Evolutionary conservation across 352 stramenopile species (phyloP).

Genomic region (Globisporangium paroecandrum): DNA sequence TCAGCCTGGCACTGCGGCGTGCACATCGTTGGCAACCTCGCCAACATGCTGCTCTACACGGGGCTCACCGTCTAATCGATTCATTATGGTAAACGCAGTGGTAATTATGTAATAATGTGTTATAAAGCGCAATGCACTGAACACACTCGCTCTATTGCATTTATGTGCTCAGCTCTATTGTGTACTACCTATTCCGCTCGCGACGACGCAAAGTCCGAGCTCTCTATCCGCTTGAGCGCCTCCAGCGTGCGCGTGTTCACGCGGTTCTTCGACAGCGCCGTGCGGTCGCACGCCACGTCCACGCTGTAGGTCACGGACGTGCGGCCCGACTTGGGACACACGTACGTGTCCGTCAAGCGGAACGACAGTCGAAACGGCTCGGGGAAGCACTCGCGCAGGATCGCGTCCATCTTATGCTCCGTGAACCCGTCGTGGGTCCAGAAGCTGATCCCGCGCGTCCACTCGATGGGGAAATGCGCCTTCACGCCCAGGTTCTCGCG

Average conservation of each 20-base stretch:
- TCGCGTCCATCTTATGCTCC: conserved; percentile 38
- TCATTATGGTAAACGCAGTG: neutral
- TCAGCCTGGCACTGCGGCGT: conserved; percentile 79
- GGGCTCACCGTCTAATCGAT: conserved; percentile 39
- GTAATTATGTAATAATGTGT: neutral
- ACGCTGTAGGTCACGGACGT: conserved; percentile 64
- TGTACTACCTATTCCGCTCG: conserved; percentile 24
- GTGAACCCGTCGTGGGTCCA: conserved; percentile 65
- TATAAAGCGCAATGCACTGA: neutral
- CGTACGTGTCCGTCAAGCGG: conserved; percentile 58
- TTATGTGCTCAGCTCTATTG: neutral
- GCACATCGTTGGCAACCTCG: conserved; percentile 72
- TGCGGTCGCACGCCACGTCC: conserved; percentile 30
- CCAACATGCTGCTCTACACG: conserved; percentile 75
- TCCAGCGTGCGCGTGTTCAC: conserved; percentile 41
- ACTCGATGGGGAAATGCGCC: conserved; percentile 58
- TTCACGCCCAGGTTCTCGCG: conserved; percentile 33
- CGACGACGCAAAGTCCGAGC: conserved; percentile 54
- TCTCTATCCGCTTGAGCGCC: conserved; percentile 44
- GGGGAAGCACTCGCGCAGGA: conserved; percentile 50
- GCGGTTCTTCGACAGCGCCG: conserved; percentile 44
- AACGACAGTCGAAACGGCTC: conserved; percentile 32
- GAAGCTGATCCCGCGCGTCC: conserved; percentile 71
- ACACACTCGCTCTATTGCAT: conserved; percentile 1
- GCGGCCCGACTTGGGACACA: conserved; percentile 43